Evolutionary conservation across 495 filamentous ascomycete species (phyloP).

Genomic region (Ramalina intermedia): DNA sequence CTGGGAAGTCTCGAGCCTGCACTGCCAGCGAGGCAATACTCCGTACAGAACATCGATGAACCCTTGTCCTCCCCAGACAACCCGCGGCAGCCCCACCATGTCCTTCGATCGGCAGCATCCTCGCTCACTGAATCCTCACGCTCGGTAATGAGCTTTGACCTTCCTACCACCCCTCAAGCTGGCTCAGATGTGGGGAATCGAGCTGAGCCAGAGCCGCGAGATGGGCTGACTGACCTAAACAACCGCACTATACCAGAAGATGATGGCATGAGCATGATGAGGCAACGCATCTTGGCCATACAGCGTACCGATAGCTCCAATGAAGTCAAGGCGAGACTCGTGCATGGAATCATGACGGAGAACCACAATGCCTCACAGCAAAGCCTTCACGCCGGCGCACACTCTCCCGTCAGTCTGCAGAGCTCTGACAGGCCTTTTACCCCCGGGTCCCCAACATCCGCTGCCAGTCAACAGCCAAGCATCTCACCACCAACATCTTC

Average conservation of each 20-base stretch:
- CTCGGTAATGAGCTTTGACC: conserved; percentile 3
- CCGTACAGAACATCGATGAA: conserved; percentile 1
- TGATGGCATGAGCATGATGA: conserved; percentile 72
- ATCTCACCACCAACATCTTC: conserved; percentile 21
- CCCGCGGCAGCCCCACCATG: conserved; percentile 17
- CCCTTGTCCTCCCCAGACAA: conserved; percentile 15
- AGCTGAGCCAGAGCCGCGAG: too few relatives aligned
- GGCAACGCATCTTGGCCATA: conserved; percentile 66
- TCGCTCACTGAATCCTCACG: conserved; percentile 6
- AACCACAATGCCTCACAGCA: conserved; percentile 44
- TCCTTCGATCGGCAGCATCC: conserved; percentile 20
- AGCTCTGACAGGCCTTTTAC: conserved; percentile 24
- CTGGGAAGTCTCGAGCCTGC: conserved; percentile 5
- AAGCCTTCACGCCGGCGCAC: conserved; percentile 18
- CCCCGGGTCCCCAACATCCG: conserved; percentile 20
- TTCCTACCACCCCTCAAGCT: too few relatives aligned
- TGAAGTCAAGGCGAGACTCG: conserved; percentile 63
- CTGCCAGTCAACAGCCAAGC: conserved; percentile 18
- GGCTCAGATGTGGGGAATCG: too few relatives aligned
- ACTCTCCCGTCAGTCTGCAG: conserved; percentile 23
- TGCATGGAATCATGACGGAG: conserved; percentile 74
- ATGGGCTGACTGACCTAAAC: too few relatives aligned
- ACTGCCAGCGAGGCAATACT: background rate
- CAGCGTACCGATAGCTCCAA: conserved; percentile 48
- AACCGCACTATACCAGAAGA: conserved; percentile 57